Percentiles rank a stretch among this genome's conserved stretches.
Conservation (phyloP, 2,329 filamentous ascomycete species). For the Penicillium sp. region DNA sequence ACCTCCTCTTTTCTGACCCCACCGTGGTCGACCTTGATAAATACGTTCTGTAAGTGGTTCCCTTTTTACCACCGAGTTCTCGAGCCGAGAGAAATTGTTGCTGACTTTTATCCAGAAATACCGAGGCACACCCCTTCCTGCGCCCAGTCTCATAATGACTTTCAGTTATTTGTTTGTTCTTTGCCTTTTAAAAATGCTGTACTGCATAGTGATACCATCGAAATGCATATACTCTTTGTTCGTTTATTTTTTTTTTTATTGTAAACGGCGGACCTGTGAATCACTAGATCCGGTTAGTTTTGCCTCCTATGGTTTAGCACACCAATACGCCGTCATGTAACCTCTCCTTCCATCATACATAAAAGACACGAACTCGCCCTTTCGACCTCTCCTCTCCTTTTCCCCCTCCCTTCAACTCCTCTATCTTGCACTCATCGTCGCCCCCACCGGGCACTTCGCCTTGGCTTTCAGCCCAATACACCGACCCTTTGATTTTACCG, state of each 20-base stretch:
- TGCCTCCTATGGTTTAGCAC: too few relatives aligned
- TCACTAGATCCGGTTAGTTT: too few relatives aligned
- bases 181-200: conserved; percentile 10
- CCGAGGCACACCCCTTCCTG: conserved; percentile 46
- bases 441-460: too few relatives aligned
- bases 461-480: too few relatives aligned
- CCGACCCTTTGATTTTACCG: too few relatives aligned
- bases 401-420: too few relatives aligned
- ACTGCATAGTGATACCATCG: conserved; percentile 29
- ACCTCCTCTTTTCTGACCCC: conserved; percentile 52
- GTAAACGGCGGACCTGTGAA: not conserved
- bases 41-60: conserved; percentile 48
- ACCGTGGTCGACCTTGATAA: conserved; percentile 50
- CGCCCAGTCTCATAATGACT: conserved; percentile 32
- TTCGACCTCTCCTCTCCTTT: too few relatives aligned
- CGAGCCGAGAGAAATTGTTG: conserved; percentile 1
- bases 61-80: not conserved
- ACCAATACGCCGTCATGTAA: too few relatives aligned
- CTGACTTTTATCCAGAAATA: conserved; percentile 35
- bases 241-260: not conserved
- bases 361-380: too few relatives aligned
- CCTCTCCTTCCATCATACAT: too few relatives aligned
- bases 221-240: conserved; percentile 22
- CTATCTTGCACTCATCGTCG: too few relatives aligned
- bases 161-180: conserved; percentile 4